Percentiles rank a stretch among this genome's conserved stretches.
Evolutionary conservation across 345 rosid genomes (phyloP).

Genomic region (Eucalyptus pauciflora): DNA sequence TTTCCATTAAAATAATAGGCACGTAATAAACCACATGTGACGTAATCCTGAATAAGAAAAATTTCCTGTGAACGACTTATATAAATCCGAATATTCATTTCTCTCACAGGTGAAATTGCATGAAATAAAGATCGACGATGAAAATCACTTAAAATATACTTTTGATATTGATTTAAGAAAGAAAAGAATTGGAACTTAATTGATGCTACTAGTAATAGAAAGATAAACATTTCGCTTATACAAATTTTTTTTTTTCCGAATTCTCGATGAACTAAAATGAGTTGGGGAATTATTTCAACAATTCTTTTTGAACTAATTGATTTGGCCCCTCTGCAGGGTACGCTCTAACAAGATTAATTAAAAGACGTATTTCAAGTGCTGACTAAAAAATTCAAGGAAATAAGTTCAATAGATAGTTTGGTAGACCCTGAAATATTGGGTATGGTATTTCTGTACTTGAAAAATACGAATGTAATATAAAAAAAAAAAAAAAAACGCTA

Average conservation of each 20-base stretch:
- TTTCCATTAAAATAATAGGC: not conserved
- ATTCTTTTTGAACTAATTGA: not conserved
- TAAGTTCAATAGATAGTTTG: not conserved
- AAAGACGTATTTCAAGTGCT: not conserved
- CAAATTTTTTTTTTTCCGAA: not conserved
- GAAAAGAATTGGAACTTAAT: not conserved
- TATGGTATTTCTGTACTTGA: not conserved
- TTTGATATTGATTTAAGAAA: not conserved
- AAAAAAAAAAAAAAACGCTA: not conserved
- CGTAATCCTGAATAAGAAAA: not conserved
- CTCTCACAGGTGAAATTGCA: not conserved
- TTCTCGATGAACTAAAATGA: not conserved
- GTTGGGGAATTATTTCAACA: not conserved
- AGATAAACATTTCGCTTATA: not conserved
- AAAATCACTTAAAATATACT: not conserved
- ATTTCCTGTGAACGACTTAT: not conserved
- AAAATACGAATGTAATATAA: not conserved
- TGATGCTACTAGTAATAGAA: not conserved
- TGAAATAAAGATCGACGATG: not conserved
- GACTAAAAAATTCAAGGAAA: not conserved
- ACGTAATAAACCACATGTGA: not conserved
- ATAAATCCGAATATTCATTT: not conserved
- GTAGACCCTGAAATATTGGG: not conserved
- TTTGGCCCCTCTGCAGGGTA: not conserved
- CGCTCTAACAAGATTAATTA: not conserved